These are phyloP conservation scores for Fusarium pseudocircinatum DNA, from an alignment of 2,329 filamentous ascomycete species.

Conservation along the genomic window DNA sequence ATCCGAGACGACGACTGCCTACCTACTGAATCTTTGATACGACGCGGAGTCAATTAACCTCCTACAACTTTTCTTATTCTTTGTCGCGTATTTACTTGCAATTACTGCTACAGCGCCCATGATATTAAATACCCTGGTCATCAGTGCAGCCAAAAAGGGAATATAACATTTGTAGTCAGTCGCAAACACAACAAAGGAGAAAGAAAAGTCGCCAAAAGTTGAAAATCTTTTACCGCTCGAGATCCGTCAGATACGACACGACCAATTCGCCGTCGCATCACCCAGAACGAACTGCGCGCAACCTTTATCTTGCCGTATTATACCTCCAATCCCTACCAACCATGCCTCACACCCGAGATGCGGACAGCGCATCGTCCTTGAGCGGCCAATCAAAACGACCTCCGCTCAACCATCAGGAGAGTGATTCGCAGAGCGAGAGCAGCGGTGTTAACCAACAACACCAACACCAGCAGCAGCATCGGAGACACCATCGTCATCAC, in stretches of 20 bases:
- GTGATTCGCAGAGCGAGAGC: constrained; percentile 48
- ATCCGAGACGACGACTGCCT: constrained; percentile 1
- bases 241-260: neutral
- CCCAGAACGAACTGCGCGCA: constrained; percentile 3
- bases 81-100: constrained; percentile 3
- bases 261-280: constrained; percentile 14
- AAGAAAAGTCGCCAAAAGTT: neutral
- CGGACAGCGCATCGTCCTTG: constrained; percentile 57
- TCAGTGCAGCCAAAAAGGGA: constrained; percentile 28
- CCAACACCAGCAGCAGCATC: constrained; percentile 46
- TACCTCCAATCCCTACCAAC: constrained; percentile 33
- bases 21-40: neutral
- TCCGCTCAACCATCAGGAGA: constrained; percentile 50
- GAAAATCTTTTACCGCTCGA: neutral
- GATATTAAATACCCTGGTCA: constrained; percentile 28
- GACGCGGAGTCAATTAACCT: constrained; percentile 4
- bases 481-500: constrained; percentile 46
- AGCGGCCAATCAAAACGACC: constrained; percentile 67
- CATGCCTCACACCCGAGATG: constrained; percentile 58
- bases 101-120: constrained; percentile 22
- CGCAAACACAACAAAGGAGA: constrained; percentile 25
- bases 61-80: constrained; percentile 8
- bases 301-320: constrained; percentile 18
- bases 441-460: constrained; percentile 45
- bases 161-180: constrained; percentile 24